phyloP scores from a whole-genome alignment of 2,329 filamentous ascomycete genomes.

The Trichoderma arundinaceum region DNA sequence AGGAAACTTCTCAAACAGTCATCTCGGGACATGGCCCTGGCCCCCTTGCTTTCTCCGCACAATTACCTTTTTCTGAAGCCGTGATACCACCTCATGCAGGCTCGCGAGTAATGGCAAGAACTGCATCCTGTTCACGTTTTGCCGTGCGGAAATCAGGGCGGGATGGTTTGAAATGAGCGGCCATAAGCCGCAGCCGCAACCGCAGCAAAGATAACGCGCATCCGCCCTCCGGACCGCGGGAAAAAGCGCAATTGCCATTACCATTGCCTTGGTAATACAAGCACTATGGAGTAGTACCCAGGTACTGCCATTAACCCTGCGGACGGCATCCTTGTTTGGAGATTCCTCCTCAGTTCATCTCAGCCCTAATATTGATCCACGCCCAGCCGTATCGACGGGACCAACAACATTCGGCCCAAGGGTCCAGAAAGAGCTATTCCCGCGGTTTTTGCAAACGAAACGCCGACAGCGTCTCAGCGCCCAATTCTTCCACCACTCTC shows the following conservation, averaged over 20 bases:
- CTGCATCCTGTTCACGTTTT: neutral
- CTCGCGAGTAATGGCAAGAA: conserved; percentile 6
- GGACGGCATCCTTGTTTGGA: conserved; percentile 2
- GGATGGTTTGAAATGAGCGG: neutral
- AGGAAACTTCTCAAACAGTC: neutral
- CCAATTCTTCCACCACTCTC: conserved; percentile 1
- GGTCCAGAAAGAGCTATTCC: conserved; percentile 10
- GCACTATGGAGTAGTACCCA: too few species aligned
- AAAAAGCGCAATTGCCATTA: too few species aligned
- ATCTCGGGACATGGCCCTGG: neutral
- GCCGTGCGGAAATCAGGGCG: conserved; percentile 1
- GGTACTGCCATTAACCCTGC: neutral
- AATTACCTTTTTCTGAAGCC: neutral
- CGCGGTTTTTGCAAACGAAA: neutral
- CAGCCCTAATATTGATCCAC: conserved; percentile 15
- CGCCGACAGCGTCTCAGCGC: neutral
- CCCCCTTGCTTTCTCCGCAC: neutral
- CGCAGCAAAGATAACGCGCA: conserved; percentile 1
- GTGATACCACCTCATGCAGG: neutral
- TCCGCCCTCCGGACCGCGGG: neutral
- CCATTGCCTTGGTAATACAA: too few species aligned
- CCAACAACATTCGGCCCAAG: conserved; percentile 2
- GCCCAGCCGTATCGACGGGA: neutral
- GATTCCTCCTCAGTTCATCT: conserved; percentile 15
- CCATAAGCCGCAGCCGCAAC: neutral